phyloP scores from a whole-genome alignment of 352 stramenopile genomes.

The Peronospora belbahrii region DNA sequence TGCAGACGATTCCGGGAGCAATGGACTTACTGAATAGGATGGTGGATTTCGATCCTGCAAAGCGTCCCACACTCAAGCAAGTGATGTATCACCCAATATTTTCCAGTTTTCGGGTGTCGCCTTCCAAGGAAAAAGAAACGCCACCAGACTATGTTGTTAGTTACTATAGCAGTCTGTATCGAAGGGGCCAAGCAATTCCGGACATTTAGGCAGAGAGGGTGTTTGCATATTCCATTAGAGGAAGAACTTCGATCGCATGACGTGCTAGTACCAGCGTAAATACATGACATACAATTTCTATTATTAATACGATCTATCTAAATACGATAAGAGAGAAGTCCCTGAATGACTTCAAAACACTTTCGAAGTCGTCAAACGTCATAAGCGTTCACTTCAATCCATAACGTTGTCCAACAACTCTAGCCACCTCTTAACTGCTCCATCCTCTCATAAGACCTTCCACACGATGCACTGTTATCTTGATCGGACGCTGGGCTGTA shows the following conservation, averaged over 20 bases:
- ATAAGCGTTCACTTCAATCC: conserved; percentile 4
- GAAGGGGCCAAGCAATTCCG: conserved; percentile 11
- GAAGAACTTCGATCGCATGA: not conserved
- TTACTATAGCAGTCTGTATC: conserved; percentile 30
- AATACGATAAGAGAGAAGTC: conserved; percentile 9
- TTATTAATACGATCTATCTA: conserved; percentile 25
- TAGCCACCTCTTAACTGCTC: conserved; percentile 13
- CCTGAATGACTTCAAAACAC: conserved; percentile 18
- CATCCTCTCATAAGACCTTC: conserved; percentile 71
- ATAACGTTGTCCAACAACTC: not conserved
- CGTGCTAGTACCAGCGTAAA: not conserved
- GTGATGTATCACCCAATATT: conserved; percentile 60
- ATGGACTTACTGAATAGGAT: conserved; percentile 43
- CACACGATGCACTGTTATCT: conserved; percentile 66
- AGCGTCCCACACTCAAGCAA: conserved; percentile 60
- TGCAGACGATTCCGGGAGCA: conserved; percentile 37
- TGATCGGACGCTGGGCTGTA: conserved; percentile 44
- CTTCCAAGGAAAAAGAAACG: conserved; percentile 1
- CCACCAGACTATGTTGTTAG: conserved; percentile 48
- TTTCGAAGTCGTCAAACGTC: conserved; percentile 8
- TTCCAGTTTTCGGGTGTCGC: conserved; percentile 25
- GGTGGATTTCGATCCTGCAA: conserved; percentile 50
- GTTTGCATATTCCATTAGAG: too few species aligned
- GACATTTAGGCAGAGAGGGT: conserved; percentile 31
- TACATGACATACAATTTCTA: conserved; percentile 7